A percentile compares a stretch with the other conserved stretches of the same genome.
Evolutionary conservation across 495 filamentous ascomycete genomes (phyloP).

Genomic region (Aspergillus ellipticus): DNA sequence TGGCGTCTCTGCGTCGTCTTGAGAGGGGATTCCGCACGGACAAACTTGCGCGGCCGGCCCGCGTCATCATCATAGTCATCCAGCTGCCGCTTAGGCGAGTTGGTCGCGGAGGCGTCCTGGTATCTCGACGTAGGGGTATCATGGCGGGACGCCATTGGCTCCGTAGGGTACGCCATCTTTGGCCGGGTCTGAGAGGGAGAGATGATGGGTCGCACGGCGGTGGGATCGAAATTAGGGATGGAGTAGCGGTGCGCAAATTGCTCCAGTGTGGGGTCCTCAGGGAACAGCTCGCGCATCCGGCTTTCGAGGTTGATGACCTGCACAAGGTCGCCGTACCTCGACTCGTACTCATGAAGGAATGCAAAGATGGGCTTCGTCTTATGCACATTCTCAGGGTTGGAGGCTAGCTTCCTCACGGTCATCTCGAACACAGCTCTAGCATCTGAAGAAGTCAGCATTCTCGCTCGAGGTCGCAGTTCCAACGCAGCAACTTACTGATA

Average conservation of each 20-base stretch:
- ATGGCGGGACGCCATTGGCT: constrained; percentile 42
- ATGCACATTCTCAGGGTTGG: constrained; percentile 63
- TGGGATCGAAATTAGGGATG: constrained; percentile 67
- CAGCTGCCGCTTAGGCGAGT: constrained; percentile 74
- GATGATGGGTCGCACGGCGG: constrained; percentile 73
- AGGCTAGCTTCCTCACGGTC: constrained; percentile 70
- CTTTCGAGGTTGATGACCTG: constrained; percentile 87
- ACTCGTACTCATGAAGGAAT: constrained; percentile 92
- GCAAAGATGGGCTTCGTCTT: constrained; percentile 81
- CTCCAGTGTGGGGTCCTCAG: constrained; percentile 72
- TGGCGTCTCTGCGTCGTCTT: constrained; percentile 80
- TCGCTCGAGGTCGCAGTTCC: neutral
- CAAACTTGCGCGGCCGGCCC: constrained; percentile 71
- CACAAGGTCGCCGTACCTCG: constrained; percentile 84
- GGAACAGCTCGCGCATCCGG: constrained; percentile 88
- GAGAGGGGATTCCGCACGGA: constrained; percentile 78
- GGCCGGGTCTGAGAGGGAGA: constrained; percentile 75
- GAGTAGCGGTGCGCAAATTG: constrained; percentile 75
- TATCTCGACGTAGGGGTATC: constrained; percentile 54
- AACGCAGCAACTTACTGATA: constrained; percentile 66
- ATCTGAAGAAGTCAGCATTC: constrained; percentile 54
- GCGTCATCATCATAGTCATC: constrained; percentile 71
- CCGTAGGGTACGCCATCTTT: constrained; percentile 35
- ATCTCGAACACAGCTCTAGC: constrained; percentile 93
- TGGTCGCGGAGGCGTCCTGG: constrained; percentile 44